Evolutionary conservation across 345 rosid genomes (phyloP), one percentile per base, ranked within the genome.

Genomic region (Viola odorata): DNA sequence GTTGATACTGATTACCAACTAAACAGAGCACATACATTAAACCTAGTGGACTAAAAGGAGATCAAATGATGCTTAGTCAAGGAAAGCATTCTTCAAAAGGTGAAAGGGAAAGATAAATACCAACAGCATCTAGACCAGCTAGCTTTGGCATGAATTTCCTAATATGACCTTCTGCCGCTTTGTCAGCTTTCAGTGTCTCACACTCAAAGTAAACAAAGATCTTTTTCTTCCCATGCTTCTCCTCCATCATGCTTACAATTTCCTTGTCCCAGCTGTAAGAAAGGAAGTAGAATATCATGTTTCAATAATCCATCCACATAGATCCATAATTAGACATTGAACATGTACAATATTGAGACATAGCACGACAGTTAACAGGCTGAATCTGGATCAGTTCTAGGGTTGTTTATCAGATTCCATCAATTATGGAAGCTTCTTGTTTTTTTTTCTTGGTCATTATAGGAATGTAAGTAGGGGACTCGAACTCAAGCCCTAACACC

Each of bases 91-190:
- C n/a, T n/a, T n/a, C n/a, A n/a, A n/a, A n/a, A n/a, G n/a, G n/a
- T n/a, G n/a, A n/a, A n/a, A n/a, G n/a, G n/a, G n/a, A n/a, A n/a
- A n/a, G 45, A 10, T 23, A 71, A 84, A 5, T 83, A 94, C 97
- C 92, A 53, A 90, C 86, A 65, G 89, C 92, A 65, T 86, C 96
- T 50, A 82, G 78, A 32, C 97, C 97, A 9, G 80, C 74, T 80
- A 94, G 60, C 69, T 90, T 94, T 53, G 97, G 99, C 92, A 88
- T 86, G 76, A 77, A 94, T 75, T 76, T 79, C 69, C 66, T 77
- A 67, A 88, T 81, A 76, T 90, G 97, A 14, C 88, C 96, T 72
- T 86, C 97, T 11, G 99, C 99, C 62, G 87, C 95, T 60, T 86
- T 57, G 9, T 83, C 99, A 13, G 99, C 85, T 81, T 94, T 94